phyloP scores from a whole-genome alignment of 1,284 basidiomycete species.

The Hymenochaete sp. region DNA sequence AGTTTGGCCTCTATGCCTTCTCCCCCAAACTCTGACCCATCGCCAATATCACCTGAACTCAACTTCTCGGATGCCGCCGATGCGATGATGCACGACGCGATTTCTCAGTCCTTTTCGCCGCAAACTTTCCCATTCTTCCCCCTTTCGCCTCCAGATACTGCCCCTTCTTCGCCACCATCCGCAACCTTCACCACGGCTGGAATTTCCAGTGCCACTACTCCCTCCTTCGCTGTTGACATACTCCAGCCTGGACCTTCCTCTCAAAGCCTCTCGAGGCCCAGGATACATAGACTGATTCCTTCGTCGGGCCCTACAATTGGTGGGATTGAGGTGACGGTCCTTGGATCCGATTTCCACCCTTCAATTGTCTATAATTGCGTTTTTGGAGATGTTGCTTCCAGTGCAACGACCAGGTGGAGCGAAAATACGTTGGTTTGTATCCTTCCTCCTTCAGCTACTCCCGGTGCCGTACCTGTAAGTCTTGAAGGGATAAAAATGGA shows the following conservation, averaged over 20 bases:
- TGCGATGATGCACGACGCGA: conserved; percentile 12
- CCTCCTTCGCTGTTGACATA: conserved; percentile 11
- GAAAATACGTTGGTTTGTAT: conserved; percentile 91
- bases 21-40: conserved; percentile 11
- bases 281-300: conserved; percentile 82
- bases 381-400: conserved; percentile 81
- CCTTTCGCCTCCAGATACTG: conserved; percentile 18
- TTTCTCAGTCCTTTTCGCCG: too few relatives aligned
- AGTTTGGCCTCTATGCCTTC: conserved; percentile 9
- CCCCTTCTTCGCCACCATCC: conserved; percentile 19
- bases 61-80: conserved; percentile 12
- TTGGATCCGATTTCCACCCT: conserved; percentile 83
- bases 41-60: conserved; percentile 10
- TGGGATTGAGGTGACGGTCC: conserved; percentile 90
- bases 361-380: conserved; percentile 65
- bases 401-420: conserved; percentile 85
- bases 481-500: conserved; percentile 65
- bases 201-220: background rate
- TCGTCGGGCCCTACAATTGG: conserved; percentile 87
- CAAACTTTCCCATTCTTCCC: conserved; percentile 14
- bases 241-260: conserved; percentile 26
- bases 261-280: conserved; percentile 45
- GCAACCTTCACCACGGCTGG: background rate
- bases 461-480: conserved; percentile 89
- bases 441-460: conserved; percentile 72